Evolutionary conservation across 768 basidiomycete species (phyloP), one percentile per base, ranked within the genome.

Genomic region (Leccinum longicurvipes): DNA sequence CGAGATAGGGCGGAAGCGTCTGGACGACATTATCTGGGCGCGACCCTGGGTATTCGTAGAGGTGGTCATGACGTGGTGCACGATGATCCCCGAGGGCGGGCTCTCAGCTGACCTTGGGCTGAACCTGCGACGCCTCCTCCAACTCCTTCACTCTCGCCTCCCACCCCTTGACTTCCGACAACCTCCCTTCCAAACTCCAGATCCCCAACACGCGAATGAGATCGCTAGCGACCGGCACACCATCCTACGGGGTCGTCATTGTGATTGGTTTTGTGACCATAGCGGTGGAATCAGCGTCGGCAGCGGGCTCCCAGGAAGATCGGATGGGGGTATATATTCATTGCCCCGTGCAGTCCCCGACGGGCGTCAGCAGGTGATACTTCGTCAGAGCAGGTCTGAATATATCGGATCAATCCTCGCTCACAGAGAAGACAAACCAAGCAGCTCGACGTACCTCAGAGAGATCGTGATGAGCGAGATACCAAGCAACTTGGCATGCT

Each of bases 391-490:
- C 86, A 0, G 93, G 94, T 12, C 94, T 41, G 39, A 17, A 41
- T 12, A 10, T 7, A 10, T 41, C 10, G n/a, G 39, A 19, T 53
- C 36, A 45, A 28, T 7, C 23, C 41, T 4, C 17, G 14, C 6
- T 19, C n/a, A n/a, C n/a, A n/a, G n/a, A n/a, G n/a, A n/a, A n/a
- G n/a, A n/a, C n/a, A 28, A 23, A 21, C 19, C 19, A 3, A 28
- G 31, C 3, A 6, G 2, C n/a, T 17, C 10, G 21, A 69, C 80
- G 2, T 61, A 89, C 89, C 89, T 85, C 51, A 93, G 77, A 14
- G 94, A 94, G 50, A 98, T 92, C 3, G 94, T 98, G 55, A 98
- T 87, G 47, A 98, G 79, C 0, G 95, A 95, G 66, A 97, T 93
- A 1, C 88, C 93, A 12, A 91, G 76, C 31, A 84, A 79, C 72